Base-by-base conservation (phyloP, 176 grass and related monocot genomes). In the Oryza officinalis region DNA sequence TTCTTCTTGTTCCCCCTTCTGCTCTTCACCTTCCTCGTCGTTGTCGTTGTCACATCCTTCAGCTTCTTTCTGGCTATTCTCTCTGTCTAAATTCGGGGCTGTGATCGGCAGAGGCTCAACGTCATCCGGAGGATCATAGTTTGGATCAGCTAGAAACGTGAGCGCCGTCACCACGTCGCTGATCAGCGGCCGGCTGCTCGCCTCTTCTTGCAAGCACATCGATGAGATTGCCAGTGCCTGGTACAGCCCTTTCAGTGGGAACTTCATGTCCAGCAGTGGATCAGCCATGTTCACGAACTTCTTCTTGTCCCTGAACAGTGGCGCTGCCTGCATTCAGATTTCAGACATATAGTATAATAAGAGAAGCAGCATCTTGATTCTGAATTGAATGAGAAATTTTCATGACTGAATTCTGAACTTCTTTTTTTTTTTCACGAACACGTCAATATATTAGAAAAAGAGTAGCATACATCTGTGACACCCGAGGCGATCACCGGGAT, bases 161-260 rank as follows among this genome's bases (percentile, higher is more conserved):
- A 97, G 90, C 27, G 88, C 95, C 0, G 90, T 94, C 80, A 97
- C 90, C 31, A 97, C 90, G 81, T 97, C 95, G 45, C 88, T 92
- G 59, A 97, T 93, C 20, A 93, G 75, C 4, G 95, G 95, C 2
- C 95, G 69, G 76, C 86, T 91, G 30, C 63, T 91, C 67, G 88
- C 84, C 86, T 97, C 95, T 80, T 97, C 86, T 74, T 94, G 92
- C 63, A 97, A 85, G 79, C 95, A 97, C 95, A 97, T 92, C 9
- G 92, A 91, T 26, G 95, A 89, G n/a, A 97, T 86, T 47, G 95
- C 90, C n/a, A 97, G 61, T 70, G 95, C 90, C 86, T 97, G 95
- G 65, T 91, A 91, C 35, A 97, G 79, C 33, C 88, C 88, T 82
- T 94, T 97, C 15, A 91, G 46, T 8, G 95, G 92, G 70, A 85